Base-by-base conservation (phyloP, 2,329 filamentous ascomycete genomes). In the Ophiosphaerella narmari region DNA sequence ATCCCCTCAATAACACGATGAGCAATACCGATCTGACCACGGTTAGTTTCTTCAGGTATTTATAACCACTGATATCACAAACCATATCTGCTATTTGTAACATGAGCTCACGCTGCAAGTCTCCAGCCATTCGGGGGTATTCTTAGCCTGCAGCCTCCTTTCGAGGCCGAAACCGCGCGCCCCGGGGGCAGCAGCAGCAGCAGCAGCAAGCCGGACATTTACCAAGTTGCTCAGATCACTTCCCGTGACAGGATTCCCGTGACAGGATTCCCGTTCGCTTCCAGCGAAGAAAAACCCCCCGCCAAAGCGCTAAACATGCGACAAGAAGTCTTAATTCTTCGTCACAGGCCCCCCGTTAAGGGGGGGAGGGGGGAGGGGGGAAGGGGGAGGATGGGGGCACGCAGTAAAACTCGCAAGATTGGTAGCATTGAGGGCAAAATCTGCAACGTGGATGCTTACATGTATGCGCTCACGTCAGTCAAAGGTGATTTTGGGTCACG, bases 231-330 rank as follows among this genome's bases (percentile, higher is more conserved):
- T 18, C 33, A 39, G 26, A 49, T 44, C 49, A 50, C 39, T 44
- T 29, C 14, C 32, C 16, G 16, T 18, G 16, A 33, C 36, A 26
- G 11, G 37, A 39, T 45, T 34, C 11, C 26, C 41, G 39, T 32
- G 16, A 33, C 36, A 26, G 11, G 37, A 39, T 45, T 34, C 11
- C 26, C 41, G 39, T 32, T 41, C 45, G 39, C 46, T 39, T 41
- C 40, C 26, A 33, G 42, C 13, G 26, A 36, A 43, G 39, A 18
- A 18, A 18, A 18, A 18, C 16, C 39, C 16, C 39, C 42, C 31
- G 42, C 45, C 49, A 3, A 40, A 54, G 51, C 51, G 39, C 51
- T 48, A 52, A 37, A 37, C 16, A 14, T 29, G 18, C 14, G 24
- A 13, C 29, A 14, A 24, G 9, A 26, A 23, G n/a, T 32, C 21